These are phyloP conservation scores for Cenchrus americanus DNA, from an alignment of 176 grass and related monocot genomes.

Conservation along the genomic window DNA sequence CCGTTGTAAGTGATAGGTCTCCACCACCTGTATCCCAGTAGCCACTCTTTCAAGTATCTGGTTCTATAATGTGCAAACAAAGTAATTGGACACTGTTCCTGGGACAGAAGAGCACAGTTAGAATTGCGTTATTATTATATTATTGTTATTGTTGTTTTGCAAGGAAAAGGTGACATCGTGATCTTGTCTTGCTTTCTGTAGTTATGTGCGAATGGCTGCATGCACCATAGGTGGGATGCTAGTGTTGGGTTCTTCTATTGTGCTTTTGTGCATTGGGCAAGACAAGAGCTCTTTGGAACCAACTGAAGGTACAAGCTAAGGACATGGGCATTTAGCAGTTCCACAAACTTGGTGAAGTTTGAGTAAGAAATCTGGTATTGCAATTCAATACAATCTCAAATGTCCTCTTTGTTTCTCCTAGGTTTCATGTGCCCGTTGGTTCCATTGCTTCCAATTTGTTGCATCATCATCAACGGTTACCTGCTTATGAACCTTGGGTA, in stretches of 20 bases:
- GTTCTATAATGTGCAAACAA: constrained; percentile 20
- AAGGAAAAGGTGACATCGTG: not conserved
- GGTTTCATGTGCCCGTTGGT: constrained; percentile 91
- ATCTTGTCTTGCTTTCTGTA: constrained; percentile 28
- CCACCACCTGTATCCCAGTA: not conserved
- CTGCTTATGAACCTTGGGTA: constrained; percentile 75
- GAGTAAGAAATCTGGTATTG: not conserved
- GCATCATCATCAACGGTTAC: constrained; percentile 77
- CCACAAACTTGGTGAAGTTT: constrained; percentile 9
- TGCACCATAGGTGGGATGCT: constrained; percentile 51
- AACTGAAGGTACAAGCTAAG: constrained; percentile 51
- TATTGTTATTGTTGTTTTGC: not conserved
- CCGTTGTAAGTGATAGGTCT: constrained; percentile 64
- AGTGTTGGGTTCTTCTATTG: constrained; percentile 41
- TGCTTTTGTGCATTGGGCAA: constrained; percentile 60
- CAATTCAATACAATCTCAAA: constrained; percentile 33
- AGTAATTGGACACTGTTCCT: not conserved
- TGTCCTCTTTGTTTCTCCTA: constrained; percentile 19
- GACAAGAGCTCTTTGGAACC: constrained; percentile 45
- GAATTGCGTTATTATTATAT: not conserved
- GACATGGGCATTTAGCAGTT: not conserved
- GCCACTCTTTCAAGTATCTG: constrained; percentile 9
- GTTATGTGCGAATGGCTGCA: constrained; percentile 40
- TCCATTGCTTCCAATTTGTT: constrained; percentile 70
- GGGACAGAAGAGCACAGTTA: not conserved